Evolutionary conservation across 805 yeast genomes (phyloP), one percentile per base, ranked within the genome.

Genomic region (Kuraishia hungarica): DNA sequence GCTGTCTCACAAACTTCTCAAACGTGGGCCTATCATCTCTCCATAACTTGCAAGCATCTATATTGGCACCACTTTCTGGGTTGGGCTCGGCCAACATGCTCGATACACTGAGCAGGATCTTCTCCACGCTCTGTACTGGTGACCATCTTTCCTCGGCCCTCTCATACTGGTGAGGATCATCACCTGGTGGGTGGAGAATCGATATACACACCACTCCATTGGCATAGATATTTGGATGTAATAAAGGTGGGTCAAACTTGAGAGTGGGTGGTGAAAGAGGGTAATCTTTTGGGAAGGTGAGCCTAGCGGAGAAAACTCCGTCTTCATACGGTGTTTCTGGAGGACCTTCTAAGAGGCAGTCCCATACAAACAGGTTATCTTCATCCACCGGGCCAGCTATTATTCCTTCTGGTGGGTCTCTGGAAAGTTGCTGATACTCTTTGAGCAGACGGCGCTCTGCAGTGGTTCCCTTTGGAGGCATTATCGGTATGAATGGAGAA

Each of bases 31-130:
- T 78, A 67, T 89, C 76, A 61, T 89, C 96, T 69, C 99, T 79
- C 96, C 97, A 93, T 58, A 94, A 77, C 69, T 91, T 91, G 62
- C 88, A 82, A 1, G 86, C 86, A 59, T 82, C 87, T 29, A 81
- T 80, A 56, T 94, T 90, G 52, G 99, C 99, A 11, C 97, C 98
- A 63, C 96, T 87, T 69, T 93, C 97, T 35, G 89, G 86, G 66
- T 94, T 94, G 2, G 99, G 98, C 70, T 94, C 97, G 24, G 97
- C 96, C 58, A 94, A 77, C 97, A 94, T 92, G 64, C 96, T 88
- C 79, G 92, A 83, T 22, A 94, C 98, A 69, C 96, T 87, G 57
- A 94, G 72, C 58, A 94, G 74, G 58, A 94, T 94, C 78, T 94
- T 94, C 72, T 94, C 99, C n/a, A 94, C 92, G 66, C 96, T 88